Evolutionary conservation across 2,329 filamentous ascomycete species (phyloP).

Genomic region (Exophiala sideris): DNA sequence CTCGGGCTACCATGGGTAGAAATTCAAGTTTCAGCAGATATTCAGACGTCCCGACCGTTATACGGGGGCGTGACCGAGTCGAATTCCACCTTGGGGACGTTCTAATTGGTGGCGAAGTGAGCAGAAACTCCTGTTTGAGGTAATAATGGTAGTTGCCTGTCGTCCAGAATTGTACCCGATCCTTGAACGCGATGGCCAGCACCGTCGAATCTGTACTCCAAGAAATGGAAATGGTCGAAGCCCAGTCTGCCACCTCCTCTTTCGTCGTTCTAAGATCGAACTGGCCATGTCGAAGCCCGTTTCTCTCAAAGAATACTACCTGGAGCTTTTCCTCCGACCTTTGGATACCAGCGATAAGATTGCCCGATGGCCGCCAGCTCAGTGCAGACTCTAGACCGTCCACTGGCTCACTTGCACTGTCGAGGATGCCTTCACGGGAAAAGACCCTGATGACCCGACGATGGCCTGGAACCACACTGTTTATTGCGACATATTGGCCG

Average conservation of each 20-base stretch:
- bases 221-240: constrained; percentile 61
- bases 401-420: constrained; percentile 92
- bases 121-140: constrained; percentile 78
- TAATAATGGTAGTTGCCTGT: constrained; percentile 99
- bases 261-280: constrained; percentile 72
- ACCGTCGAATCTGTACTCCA: constrained; percentile 96
- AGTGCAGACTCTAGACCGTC: constrained; percentile 82
- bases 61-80: constrained; percentile 67
- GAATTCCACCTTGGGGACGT: constrained; percentile 67
- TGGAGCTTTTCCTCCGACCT: constrained; percentile 61
- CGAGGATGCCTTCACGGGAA: constrained; percentile 82
- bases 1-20: constrained; percentile 45
- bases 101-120: constrained; percentile 21
- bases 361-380: constrained; percentile 89
- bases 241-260: constrained; percentile 55
- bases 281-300: constrained; percentile 93
- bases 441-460: constrained; percentile 85
- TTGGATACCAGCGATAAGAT: constrained; percentile 84
- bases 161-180: constrained; percentile 88
- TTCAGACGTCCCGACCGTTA: constrained; percentile 53
- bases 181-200: constrained; percentile 71
- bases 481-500: constrained; percentile 85
- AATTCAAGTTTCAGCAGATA: constrained; percentile 16
- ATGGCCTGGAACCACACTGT: constrained; percentile 64
- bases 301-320: constrained; percentile 93